Base-by-base conservation (phyloP, 306 rosid genomes). In the Ormosia emarginata region DNA sequence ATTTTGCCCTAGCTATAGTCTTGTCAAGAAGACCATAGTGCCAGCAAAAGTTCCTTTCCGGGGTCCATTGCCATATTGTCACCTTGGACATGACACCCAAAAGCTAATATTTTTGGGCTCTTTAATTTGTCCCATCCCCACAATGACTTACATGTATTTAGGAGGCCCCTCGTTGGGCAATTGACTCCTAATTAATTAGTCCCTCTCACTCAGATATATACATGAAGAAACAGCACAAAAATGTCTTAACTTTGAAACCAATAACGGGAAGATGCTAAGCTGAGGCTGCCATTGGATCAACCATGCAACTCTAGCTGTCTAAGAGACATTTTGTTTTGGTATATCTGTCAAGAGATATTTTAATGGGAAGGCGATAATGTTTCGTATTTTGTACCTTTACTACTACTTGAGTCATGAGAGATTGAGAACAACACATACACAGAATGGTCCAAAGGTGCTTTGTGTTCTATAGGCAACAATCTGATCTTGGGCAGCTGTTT, bases 251-350 rank as follows among this genome's bases (percentile, higher is more conserved):
- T 47, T 52, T 74, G 13, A 65, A 15, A 11, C 47, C 39, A 68
- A 67, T 15, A 9, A 68, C 64, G 37, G 49, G 40, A 65, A 55
- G 33, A 17, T 78, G 75, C 47, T 47, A 50, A 17, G 47, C 30
- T 17, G 53, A 56, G 64, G 59, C 58, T 33, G 6, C 11, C 11
- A 4, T 56, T 36, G 18, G 7, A 32, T 43, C 6, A 29, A 36
- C n/a, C 4, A 4, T 68, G 30, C 66, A 50, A 40, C 67, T 40
- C 41, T 53, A 40, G 32, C 49, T 64, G 24, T 65, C 13, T 37
- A 8, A 9, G 58, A 49, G 82, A 78, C 78, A 69, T 78, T 78
- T 78, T 72, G 8, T 37, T 78, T 63, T 53, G 11, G 30, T 33
- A 58, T 62, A 77, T 66, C 52, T 75, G 62, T 56, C 69, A 17